These are phyloP conservation scores for Taiwanofungus camphoratus DNA, from an alignment of 1,284 basidiomycete species.

Conservation along the genomic window DNA sequence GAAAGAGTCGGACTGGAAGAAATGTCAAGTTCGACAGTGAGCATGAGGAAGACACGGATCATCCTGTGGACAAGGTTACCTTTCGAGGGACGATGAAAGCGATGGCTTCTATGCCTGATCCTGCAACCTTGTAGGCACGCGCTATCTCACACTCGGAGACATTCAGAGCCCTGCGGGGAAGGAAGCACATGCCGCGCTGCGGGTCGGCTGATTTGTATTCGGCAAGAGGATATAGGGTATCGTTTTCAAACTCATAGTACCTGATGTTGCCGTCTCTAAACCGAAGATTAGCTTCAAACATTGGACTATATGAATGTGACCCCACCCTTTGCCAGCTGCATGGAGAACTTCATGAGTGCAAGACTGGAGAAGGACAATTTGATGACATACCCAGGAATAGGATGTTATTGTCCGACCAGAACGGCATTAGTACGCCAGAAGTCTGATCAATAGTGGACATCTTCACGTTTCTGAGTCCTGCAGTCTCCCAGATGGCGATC, in stretches of 20 bases:
- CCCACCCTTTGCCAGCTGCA: conserved; percentile 70
- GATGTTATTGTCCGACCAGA: conserved; percentile 93
- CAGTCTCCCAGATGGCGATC: conserved; percentile 82
- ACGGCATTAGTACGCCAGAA: conserved; percentile 94
- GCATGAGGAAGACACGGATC: not conserved
- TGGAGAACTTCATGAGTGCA: not conserved
- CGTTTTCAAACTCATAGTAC: conserved; percentile 93
- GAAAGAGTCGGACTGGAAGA: conserved; percentile 71
- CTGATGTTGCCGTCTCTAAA: conserved; percentile 87
- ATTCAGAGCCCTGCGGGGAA: conserved; percentile 85
- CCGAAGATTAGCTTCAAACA: conserved; percentile 11
- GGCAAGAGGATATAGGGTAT: conserved; percentile 74
- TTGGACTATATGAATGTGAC: conserved; percentile 4
- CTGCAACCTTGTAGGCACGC: conserved; percentile 87
- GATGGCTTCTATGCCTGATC: conserved; percentile 77
- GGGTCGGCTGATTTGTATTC: conserved; percentile 92
- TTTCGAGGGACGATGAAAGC: conserved; percentile 92
- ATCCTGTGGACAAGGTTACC: conserved; percentile 41
- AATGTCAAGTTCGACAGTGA: not conserved
- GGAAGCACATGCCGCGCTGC: conserved; percentile 94
- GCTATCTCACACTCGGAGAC: conserved; percentile 94
- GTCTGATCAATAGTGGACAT: conserved; percentile 80
- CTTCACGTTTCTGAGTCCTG: conserved; percentile 68
- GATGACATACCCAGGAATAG: conserved; percentile 74
- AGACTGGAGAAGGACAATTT: not conserved